Conservation (phyloP, 352 stramenopile genomes). For the Globisporangium acanthophoron region DNA sequence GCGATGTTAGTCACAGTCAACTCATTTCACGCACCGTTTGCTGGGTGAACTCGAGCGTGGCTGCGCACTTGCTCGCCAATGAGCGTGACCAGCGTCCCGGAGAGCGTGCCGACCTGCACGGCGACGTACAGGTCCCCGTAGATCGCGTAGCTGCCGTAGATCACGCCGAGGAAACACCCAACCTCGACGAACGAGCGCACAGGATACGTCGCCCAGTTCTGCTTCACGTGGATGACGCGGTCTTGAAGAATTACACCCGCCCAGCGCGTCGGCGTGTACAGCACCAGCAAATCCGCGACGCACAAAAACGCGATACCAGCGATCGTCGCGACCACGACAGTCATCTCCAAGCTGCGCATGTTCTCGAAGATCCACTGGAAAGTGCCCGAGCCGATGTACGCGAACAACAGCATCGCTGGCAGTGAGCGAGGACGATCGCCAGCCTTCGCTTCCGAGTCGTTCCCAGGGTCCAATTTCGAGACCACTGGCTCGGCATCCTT, state of each 20-base stretch:
- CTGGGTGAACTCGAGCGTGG: conserved; percentile 35
- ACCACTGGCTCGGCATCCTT: neutral
- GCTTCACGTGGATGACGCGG: conserved; percentile 61
- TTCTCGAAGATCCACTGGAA: conserved; percentile 90
- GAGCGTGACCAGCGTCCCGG: conserved; percentile 73
- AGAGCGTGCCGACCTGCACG: conserved; percentile 78
- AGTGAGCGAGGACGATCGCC: conserved; percentile 22
- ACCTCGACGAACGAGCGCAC: conserved; percentile 83
- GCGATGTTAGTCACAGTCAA: neutral
- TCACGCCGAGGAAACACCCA: conserved; percentile 82
- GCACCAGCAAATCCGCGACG: conserved; percentile 59
- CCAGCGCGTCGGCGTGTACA: conserved; percentile 57
- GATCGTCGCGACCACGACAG: conserved; percentile 64
- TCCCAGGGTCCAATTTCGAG: conserved; percentile 4
- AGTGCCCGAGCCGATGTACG: conserved; percentile 79
- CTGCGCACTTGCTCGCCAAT: conserved; percentile 72
- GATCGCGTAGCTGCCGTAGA: conserved; percentile 85
- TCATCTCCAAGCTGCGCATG: conserved; percentile 79
- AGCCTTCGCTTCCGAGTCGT: conserved; percentile 7
- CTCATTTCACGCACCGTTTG: conserved; percentile 24
- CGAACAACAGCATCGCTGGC: conserved; percentile 71
- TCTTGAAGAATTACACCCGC: conserved; percentile 82
- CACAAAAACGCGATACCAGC: conserved; percentile 83
- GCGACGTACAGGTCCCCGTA: conserved; percentile 74
- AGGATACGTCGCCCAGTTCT: conserved; percentile 71